phyloP scores from a whole-genome alignment of 1,284 basidiomycete species.

The Trichosporon coremiiforme region DNA sequence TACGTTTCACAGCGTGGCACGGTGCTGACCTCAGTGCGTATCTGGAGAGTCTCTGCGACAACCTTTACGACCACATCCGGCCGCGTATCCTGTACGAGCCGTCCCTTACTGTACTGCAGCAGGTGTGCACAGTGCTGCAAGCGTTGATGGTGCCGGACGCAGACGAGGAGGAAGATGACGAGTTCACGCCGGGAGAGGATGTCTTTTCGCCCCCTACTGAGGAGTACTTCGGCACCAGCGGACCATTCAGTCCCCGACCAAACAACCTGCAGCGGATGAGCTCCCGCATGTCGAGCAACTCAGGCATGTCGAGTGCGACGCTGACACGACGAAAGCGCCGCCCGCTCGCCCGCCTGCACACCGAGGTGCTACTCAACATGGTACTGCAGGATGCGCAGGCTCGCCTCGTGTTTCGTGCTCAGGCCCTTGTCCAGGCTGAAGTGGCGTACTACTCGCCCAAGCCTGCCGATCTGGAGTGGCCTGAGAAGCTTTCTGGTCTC shows the following conservation, averaged over 20 bases:
- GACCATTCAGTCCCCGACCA: constrained; percentile 44
- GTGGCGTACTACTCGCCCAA: constrained; percentile 78
- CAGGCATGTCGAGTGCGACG: constrained; percentile 11
- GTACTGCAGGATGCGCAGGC: constrained; percentile 89
- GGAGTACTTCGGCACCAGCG: constrained; percentile 36
- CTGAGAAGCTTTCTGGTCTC: constrained; percentile 62
- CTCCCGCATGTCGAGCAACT: constrained; percentile 20
- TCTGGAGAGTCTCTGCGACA: constrained; percentile 84
- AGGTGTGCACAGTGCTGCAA: constrained; percentile 89
- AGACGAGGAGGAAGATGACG: constrained; percentile 37
- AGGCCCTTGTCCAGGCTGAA: constrained; percentile 81
- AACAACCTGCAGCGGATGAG: constrained; percentile 24
- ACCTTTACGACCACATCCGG: constrained; percentile 87
- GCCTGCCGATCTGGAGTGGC: constrained; percentile 74
- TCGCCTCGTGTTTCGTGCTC: constrained; percentile 87
- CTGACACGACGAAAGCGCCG: constrained; percentile 29
- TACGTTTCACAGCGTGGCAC: constrained; percentile 57
- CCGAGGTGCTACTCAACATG: constrained; percentile 76
- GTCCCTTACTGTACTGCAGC: constrained; percentile 78
- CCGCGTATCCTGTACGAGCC: constrained; percentile 90
- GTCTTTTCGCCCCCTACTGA: constrained; percentile 27
- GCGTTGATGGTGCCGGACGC: constrained; percentile 86
- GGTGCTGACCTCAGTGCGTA: constrained; percentile 64
- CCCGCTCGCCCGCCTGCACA: constrained; percentile 64
- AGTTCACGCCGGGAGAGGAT: constrained; percentile 36